Base-by-base conservation (phyloP, 371 early-diverging fungal species). In the Homolaphlyctis polyrhiza region DNA sequence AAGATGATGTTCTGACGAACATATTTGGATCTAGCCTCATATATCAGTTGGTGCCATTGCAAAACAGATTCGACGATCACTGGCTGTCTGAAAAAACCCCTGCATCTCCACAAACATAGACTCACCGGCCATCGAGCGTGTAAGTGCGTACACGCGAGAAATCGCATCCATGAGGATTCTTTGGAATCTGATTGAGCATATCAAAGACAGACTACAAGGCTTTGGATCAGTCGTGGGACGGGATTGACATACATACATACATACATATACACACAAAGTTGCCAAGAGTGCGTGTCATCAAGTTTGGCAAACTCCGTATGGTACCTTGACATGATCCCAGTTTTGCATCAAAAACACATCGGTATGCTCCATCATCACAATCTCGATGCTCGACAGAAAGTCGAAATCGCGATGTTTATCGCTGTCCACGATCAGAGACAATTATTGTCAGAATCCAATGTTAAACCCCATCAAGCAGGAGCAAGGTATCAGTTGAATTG, bases 271-370 rank as follows among this genome's bases (percentile, higher is more conserved):
- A 57, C 77, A 13, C 35, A 18, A 33, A 25, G 27, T 29, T 13
- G 57, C 57, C 45, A n/a, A 45, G 14, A 45, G 11, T 4, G 50
- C 35, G 62, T 6, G 25, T 13, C 45, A 2, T 27, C 23, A 49
- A 18, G 25, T 61, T 39, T 61, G 16, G 34, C 34, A 29, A 57
- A 33, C 2, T n/a, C 13, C n/a, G 25, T 5, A 33, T 13, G 18
- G 32, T 52, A 74, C 69, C 66, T 67, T 76, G 49, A 96, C 77
- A 65, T 98, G 96, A 61, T 97, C 97, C 97, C 96, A 96, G 78
- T 97, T 98, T 70, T 98, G 98, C 97, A 96, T 97, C 64, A 90
- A 68, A 61, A 97, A 77, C 35, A 88, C 83, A 47, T 94, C 90
- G 28, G 91, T 79, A 68, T 90, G 89, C 72, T 96, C 96, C 29